phyloP scores from a whole-genome alignment of 768 basidiomycete species.

The Strobilomyces confusus region DNA sequence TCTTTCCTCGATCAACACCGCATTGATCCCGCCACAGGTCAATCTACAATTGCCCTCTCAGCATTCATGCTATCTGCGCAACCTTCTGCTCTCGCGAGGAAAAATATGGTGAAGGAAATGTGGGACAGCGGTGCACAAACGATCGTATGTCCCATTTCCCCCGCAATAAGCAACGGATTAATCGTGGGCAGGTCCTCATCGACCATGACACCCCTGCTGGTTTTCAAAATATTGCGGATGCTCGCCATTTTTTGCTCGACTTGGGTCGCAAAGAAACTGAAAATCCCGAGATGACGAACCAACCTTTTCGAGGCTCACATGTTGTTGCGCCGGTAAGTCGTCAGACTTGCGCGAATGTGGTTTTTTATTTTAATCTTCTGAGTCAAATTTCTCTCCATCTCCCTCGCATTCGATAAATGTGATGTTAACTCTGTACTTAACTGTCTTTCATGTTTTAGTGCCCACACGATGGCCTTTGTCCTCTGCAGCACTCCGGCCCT shows the following conservation, averaged over 20 bases:
- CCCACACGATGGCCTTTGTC: slow-evolving; percentile 86
- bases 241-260: slow-evolving; percentile 66
- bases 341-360: neutral
- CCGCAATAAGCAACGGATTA: slow-evolving; percentile 1
- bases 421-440: slow-evolving; percentile 2
- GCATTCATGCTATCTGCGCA: slow-evolving; percentile 84
- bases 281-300: slow-evolving; percentile 37
- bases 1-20: slow-evolving; percentile 47
- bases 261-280: slow-evolving; percentile 58
- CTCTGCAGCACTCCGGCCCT: slow-evolving; percentile 58
- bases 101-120: slow-evolving; percentile 72
- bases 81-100: slow-evolving; percentile 54
- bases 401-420: slow-evolving; percentile 17
- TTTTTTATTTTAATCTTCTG: neutral
- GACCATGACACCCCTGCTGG: slow-evolving; percentile 77
- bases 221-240: slow-evolving; percentile 75
- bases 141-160: slow-evolving; percentile 44
- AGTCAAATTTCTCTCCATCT: slow-evolving; percentile 5
- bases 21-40: slow-evolving; percentile 40
- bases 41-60: slow-evolving; percentile 66
- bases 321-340: slow-evolving; percentile 84
- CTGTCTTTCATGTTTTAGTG: slow-evolving; percentile 48
- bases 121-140: slow-evolving; percentile 89
- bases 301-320: slow-evolving; percentile 56
- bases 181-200: slow-evolving; percentile 62